Conservation (phyloP, 2,329 filamentous ascomycete species). For the Rutstroemia sp. region DNA sequence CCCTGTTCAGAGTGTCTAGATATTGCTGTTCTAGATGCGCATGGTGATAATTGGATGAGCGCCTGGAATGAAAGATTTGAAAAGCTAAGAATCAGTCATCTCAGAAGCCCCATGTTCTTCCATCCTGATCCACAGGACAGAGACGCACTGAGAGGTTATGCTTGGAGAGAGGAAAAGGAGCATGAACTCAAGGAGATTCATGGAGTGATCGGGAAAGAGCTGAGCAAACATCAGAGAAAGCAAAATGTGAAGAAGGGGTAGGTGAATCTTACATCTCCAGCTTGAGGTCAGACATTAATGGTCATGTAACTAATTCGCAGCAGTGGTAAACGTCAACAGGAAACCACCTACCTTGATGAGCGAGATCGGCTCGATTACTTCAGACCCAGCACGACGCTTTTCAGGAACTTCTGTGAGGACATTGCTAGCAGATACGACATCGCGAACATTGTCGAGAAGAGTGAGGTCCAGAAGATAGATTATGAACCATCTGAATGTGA, state of each 20-base stretch:
- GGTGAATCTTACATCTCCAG: constrained; percentile 22
- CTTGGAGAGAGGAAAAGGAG: constrained; percentile 50
- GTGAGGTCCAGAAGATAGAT: constrained; percentile 28
- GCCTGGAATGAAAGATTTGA: constrained; percentile 65
- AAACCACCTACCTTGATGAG: constrained; percentile 43
- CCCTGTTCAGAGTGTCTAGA: constrained; percentile 15
- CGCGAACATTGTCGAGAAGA: constrained; percentile 49
- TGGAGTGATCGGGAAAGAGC: constrained; percentile 69
- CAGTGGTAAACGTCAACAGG: constrained; percentile 31
- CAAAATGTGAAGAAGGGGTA: constrained; percentile 41
- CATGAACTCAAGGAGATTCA: constrained; percentile 61
- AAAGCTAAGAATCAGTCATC: constrained; percentile 60
- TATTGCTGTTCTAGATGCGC: constrained; percentile 61
- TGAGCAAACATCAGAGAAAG: constrained; percentile 75
- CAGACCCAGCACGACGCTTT: constrained; percentile 54
- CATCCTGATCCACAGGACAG: constrained; percentile 70
- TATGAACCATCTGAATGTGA: constrained; percentile 10
- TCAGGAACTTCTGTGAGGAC: constrained; percentile 53
- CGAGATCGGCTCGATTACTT: constrained; percentile 64
- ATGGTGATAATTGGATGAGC: constrained; percentile 57
- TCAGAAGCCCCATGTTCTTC: constrained; percentile 78
- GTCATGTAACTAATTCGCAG: not conserved
- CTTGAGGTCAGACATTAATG: not conserved
- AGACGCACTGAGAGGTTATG: constrained; percentile 64
- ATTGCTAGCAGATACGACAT: constrained; percentile 53